These are phyloP conservation scores for Antitrichia curtipendula DNA, from an alignment of 225 moss, liverwort and hornwort genomes.

Conservation along the genomic window DNA sequence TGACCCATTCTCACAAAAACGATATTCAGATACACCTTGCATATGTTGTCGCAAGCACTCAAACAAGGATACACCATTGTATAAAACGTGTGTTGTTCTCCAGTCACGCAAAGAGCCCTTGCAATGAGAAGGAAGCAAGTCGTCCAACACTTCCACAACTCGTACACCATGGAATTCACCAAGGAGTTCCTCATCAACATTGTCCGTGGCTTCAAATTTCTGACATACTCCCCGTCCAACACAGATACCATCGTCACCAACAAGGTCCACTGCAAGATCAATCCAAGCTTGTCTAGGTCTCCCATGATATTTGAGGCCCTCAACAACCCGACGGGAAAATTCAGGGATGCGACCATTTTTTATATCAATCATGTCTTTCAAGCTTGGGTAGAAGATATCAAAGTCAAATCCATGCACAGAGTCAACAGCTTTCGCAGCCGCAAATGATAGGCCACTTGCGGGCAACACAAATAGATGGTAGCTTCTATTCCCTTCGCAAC, in stretches of 20 bases:
- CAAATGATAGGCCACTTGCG: background rate
- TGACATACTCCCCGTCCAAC: background rate
- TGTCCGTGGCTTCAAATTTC: background rate
- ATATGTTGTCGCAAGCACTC: background rate
- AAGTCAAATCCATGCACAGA: background rate
- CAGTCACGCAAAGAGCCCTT: too few relatives aligned
- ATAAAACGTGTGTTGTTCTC: too few relatives aligned
- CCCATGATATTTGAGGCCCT: too few relatives aligned
- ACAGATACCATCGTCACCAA: background rate
- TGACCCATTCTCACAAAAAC: background rate
- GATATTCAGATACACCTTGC: too few relatives aligned
- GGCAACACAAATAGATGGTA: background rate
- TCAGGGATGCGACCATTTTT: too few relatives aligned
- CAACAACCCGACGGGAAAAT: too few relatives aligned
- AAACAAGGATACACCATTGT: background rate
- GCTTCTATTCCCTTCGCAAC: background rate
- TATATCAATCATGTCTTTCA: background rate
- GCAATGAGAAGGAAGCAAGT: too few relatives aligned
- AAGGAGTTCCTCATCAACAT: background rate
- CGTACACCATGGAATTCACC: too few relatives aligned
- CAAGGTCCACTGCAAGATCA: background rate
- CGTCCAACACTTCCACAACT: too few relatives aligned
- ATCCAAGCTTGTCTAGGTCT: too few relatives aligned
- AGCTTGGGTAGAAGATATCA: background rate
- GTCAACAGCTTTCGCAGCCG: background rate